phyloP scores from a whole-genome alignment of 176 grass and related monocot species.

The barley (Hordeum vulgare) region MorexV3_pseudomolecules_assembly NC_058518.1:300088173-300088672 shows the following conservation, averaged over 20 bases:
- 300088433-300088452: neutral
- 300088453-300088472: neutral
- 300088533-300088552: neutral
- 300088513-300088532: neutral
- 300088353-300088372: neutral
- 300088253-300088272: neutral
- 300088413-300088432: neutral
- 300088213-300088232: neutral
- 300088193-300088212: no score
- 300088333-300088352: neutral
- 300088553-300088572: neutral
- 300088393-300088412: neutral
- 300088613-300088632: neutral
- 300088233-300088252: neutral
- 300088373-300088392: neutral
- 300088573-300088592: neutral
- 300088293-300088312: neutral
- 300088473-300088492: neutral
- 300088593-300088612: neutral
- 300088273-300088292: neutral
- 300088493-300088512: neutral
- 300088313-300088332: neutral
- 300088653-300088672: neutral
- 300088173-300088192: no score
- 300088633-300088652: neutral